Base-by-base conservation (phyloP, 2,329 filamentous ascomycete genomes). In the Talaromyces verruculosus region DNA sequence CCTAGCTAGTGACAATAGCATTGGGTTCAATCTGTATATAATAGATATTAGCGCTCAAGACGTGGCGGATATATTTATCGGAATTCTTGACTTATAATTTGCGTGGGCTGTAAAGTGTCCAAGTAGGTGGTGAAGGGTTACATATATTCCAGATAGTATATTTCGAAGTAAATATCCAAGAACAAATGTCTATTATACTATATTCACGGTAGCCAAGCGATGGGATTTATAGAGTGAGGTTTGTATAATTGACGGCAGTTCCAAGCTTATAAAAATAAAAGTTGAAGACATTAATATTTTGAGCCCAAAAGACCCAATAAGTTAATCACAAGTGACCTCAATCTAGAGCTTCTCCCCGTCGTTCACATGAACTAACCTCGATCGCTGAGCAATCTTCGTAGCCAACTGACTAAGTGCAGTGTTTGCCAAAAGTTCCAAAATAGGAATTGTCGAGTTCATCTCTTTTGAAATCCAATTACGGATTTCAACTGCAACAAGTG, bases 401-500 rank as follows among this genome's bases (percentile, higher is more conserved):
- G 41, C 28, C 15, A 65, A 51, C 7, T 49, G 39, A 19, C 22
- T 10, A 1, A 65, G 22, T 17, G 63, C 30, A 2, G 19, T 49
- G 39, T 37, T 65, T 8, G 63, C 55, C 28, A 65, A 51, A 4
- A 65, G 43, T 41, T 65, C 63, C 22, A 65, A n/a, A 30, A 65
- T 61, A 25, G 63, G 63, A 5, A 65, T 43, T 15, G 63, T 65
- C 6, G 53, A 51, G 22, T 37, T 43, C 55, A 65, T 60, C 22
- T 65, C 63, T 19, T 43, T 60, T 11, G 57, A 41, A 47, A 61
- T 51, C 63, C 63, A 65, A 55, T 55, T 55, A 17, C 51, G 51
- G 41, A 76, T 75, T 59, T 75, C 74, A 68, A 75, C 72, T 1
- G 73, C 72, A n/a, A 75, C 70, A 11, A 75, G 68, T 2, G 72